Conservation (phyloP, 2,329 filamentous ascomycete species). For the Verruconis gallopava region DNA sequence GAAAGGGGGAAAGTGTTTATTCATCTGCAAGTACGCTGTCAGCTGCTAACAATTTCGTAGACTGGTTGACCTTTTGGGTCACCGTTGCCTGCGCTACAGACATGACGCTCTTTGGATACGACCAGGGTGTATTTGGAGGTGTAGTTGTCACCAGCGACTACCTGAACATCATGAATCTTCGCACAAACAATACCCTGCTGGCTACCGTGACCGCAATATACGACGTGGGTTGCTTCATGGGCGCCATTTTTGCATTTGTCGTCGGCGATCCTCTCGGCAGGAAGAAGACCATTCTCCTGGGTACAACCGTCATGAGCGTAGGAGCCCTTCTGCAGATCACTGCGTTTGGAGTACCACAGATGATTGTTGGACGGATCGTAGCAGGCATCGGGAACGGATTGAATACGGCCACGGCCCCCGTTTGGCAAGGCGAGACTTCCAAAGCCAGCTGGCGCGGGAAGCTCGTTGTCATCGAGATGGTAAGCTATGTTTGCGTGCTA, state of each 20-base stretch:
- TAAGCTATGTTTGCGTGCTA: background rate
- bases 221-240: slow-evolving; percentile 48
- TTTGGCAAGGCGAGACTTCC: slow-evolving; percentile 40
- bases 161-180: slow-evolving; percentile 34
- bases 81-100: slow-evolving; percentile 33
- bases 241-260: slow-evolving; percentile 37
- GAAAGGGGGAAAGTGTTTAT: no score
- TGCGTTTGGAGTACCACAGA: slow-evolving; percentile 32
- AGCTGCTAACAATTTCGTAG: no score
- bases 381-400: slow-evolving; percentile 39
- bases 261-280: slow-evolving; percentile 37
- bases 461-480: slow-evolving; percentile 34
- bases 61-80: slow-evolving; percentile 47
- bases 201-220: slow-evolving; percentile 45
- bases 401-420: slow-evolving; percentile 36
- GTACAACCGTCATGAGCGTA: slow-evolving; percentile 35
- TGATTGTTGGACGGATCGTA: slow-evolving; percentile 36
- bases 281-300: slow-evolving; percentile 34
- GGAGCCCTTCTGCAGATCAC: slow-evolving; percentile 36
- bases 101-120: slow-evolving; percentile 32
- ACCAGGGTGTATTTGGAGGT: slow-evolving; percentile 19
- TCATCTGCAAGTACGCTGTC: no score
- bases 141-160: slow-evolving; percentile 43
- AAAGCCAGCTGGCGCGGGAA: slow-evolving; percentile 30
- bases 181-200: slow-evolving; percentile 26